These are phyloP conservation scores for Peltaster fructicola DNA, from an alignment of 2,329 filamentous ascomycete genomes.

Conservation along the genomic window DNA sequence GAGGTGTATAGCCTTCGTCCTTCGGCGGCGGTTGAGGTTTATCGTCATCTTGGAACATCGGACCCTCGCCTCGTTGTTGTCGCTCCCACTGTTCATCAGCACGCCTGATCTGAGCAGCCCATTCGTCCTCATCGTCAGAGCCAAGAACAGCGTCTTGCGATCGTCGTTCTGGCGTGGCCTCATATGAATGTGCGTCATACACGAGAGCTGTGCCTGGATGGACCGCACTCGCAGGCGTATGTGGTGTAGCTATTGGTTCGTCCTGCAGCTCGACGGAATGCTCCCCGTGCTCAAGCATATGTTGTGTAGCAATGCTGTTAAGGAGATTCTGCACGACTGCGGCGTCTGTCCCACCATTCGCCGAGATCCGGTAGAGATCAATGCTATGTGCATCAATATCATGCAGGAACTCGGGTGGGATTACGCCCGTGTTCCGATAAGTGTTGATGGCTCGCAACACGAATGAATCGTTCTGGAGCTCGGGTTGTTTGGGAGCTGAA, in stretches of 20 bases:
- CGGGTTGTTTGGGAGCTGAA: no score
- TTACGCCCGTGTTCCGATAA: conserved; percentile 15
- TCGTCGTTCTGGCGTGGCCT: no score
- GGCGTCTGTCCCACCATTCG: conserved; percentile 18
- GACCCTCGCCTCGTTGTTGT: conserved; percentile 11
- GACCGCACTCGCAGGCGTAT: conserved; percentile 15
- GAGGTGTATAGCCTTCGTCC: conserved; percentile 21
- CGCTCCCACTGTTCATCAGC: conserved; percentile 17
- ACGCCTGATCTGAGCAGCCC: conserved; percentile 14
- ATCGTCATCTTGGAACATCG: conserved; percentile 8
- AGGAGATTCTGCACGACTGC: conserved; percentile 19
- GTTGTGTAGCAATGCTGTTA: conserved; percentile 13
- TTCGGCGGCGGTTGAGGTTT: conserved; percentile 27
- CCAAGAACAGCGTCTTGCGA: conserved; percentile 1
- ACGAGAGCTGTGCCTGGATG: conserved; percentile 16
- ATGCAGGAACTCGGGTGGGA: conserved; percentile 17
- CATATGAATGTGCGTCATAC: no score
- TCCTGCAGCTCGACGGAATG: conserved; percentile 7
- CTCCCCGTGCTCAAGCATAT: conserved; percentile 3
- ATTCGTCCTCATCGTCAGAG: conserved; percentile 12
- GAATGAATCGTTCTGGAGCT: no score
- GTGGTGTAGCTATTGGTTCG: conserved; percentile 12
- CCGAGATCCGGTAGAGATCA: conserved; percentile 15
- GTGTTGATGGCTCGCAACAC: no score
- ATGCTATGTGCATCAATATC: conserved; percentile 17